A percentile compares a stretch with the other conserved stretches of the same genome.
Evolutionary conservation across 495 filamentous ascomycete genomes (phyloP).

Genomic region (Trichoderma erinaceum): DNA sequence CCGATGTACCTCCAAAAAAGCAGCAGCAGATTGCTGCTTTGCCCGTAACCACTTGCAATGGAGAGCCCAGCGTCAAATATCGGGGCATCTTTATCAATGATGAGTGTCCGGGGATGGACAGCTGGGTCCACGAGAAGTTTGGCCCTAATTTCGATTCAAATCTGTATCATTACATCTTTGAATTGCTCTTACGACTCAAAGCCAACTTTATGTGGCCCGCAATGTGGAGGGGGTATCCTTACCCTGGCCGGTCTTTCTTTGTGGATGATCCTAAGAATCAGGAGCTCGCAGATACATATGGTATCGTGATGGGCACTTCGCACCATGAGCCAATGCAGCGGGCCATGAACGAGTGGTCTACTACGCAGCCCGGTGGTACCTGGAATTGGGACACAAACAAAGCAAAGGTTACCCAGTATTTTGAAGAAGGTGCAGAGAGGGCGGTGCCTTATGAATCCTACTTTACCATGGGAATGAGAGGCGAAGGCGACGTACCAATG

Average conservation of each 20-base stretch:
- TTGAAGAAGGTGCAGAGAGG: conserved; percentile 58
- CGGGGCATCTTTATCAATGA: conserved; percentile 77
- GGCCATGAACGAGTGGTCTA: conserved; percentile 60
- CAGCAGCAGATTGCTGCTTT: conserved; percentile 51
- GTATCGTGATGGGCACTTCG: conserved; percentile 63
- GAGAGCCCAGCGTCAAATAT: conserved; percentile 63
- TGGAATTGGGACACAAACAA: conserved; percentile 67
- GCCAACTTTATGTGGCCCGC: conserved; percentile 76
- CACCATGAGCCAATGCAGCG: conserved; percentile 73
- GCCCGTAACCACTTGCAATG: conserved; percentile 48
- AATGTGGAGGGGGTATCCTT: conserved; percentile 41
- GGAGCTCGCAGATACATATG: conserved; percentile 62
- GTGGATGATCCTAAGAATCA: conserved; percentile 64
- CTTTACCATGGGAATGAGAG: conserved; percentile 70
- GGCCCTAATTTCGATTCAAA: conserved; percentile 55
- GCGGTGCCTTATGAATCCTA: conserved; percentile 57
- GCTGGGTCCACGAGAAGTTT: conserved; percentile 51
- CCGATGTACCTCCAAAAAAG: conserved; percentile 55
- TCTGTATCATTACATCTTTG: conserved; percentile 65
- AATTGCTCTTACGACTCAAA: conserved; percentile 60
- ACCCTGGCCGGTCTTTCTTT: conserved; percentile 53
- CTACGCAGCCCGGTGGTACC: conserved; percentile 48
- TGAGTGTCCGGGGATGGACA: conserved; percentile 64
- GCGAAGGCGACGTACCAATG: conserved; percentile 58
- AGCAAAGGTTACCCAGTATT: conserved; percentile 57